Base-by-base conservation (phyloP, 164 flowering plant genomes). In the Vitis labrusca region DNA sequence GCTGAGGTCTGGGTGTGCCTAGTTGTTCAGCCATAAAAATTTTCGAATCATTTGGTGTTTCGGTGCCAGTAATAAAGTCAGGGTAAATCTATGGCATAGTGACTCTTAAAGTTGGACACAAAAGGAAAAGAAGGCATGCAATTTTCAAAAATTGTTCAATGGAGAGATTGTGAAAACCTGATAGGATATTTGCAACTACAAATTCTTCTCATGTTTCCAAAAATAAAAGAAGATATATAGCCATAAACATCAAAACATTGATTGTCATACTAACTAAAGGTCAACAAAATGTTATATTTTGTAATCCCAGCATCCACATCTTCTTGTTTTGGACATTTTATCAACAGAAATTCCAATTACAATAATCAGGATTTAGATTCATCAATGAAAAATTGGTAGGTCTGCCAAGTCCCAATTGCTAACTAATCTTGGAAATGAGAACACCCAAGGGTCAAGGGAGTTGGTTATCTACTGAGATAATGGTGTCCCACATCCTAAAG, bases 1-100 rank as follows among this genome's bases (percentile, higher is more conserved):
- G 82, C 68, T 85, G 48, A 96, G 88, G 19, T 83, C 84, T 44
- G 89, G 94, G 77, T 93, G 99, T 63, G 85, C 89, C 99, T 96
- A 81, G 44, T 73, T 55, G 10, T 54, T 50, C 49, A 72, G 48
- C 13, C 32, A 64, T 1, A 47, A 56, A 5, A 69, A 59, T 15
- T 51, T 13, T 23, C 27, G 19, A 9, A 27, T 27, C 27, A 19
- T 8, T 59, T 23, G 61, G 61, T 27, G 44, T 17, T 11, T 10
- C 19, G 11, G 37, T 8, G 9, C 1, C 29, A 59, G 44, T 56
- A 56, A 56, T 56, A 19, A 19, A 56, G 15, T 19, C 19, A 37
- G 59, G 59, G 59, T 56, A 8, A 16, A n/a, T 56, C 29, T 17
- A 56, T 19, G 7, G 16, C 8, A n/a, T 8, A 37, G 2, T 9